These are phyloP conservation scores for Antitrichia curtipendula DNA, from an alignment of 225 moss, liverwort and hornwort genomes.

Conservation along the genomic window DNA sequence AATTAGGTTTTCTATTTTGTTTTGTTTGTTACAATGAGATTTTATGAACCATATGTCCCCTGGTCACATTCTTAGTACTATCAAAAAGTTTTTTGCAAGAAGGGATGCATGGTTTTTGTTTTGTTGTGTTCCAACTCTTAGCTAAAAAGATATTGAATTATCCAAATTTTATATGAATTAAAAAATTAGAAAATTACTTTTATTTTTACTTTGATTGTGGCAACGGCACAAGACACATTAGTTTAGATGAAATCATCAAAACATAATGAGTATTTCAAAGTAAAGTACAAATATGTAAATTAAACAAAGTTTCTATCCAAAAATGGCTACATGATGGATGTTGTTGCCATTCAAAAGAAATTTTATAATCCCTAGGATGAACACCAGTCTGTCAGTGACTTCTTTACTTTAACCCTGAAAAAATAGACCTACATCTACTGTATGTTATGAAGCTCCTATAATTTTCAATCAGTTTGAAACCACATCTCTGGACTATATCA, in stretches of 20 bases:
- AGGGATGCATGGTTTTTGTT: too few relatives aligned
- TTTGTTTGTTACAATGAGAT: too few relatives aligned
- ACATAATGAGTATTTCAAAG: neutral
- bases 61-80: too few relatives aligned
- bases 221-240: too few relatives aligned
- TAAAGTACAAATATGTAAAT: neutral
- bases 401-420: neutral
- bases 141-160: too few relatives aligned
- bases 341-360: neutral
- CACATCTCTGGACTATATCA: neutral
- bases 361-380: neutral
- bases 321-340: neutral
- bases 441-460: neutral
- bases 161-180: too few relatives aligned
- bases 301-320: neutral
- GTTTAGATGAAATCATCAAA: neutral
- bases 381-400: rapidly evolving
- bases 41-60: too few relatives aligned
- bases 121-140: too few relatives aligned
- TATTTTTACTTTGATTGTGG: too few relatives aligned
- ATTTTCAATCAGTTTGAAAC: neutral
- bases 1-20: too few relatives aligned
- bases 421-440: neutral
- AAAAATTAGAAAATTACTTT: too few relatives aligned
- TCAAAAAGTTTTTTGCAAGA: too few relatives aligned